Percentiles rank a stretch among this genome's conserved stretches.
These are phyloP conservation scores for Sugiyamaella xylanicola DNA, from an alignment of 1,139 yeast species.

Conservation along the genomic window DNA sequence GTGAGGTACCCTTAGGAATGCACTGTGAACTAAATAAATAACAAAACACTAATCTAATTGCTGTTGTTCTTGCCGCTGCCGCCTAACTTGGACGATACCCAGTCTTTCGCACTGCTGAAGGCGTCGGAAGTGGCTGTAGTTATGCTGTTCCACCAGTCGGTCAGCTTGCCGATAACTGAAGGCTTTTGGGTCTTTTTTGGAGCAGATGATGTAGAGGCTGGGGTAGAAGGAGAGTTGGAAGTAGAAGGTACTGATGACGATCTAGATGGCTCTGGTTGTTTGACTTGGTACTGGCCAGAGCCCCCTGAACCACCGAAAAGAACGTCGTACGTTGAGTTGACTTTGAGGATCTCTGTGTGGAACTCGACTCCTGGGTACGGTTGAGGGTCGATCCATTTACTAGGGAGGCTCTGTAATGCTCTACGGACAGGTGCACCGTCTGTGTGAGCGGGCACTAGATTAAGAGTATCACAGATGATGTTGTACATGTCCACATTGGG, in stretches of 20 bases:
- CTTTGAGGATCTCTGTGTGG: conserved; percentile 37
- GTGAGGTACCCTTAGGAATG: too few relatives aligned
- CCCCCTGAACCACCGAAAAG: conserved; percentile 27
- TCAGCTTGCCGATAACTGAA: conserved; percentile 5
- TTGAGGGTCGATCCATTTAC: conserved; percentile 56
- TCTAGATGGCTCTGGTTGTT: conserved; percentile 1
- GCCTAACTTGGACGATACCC: conserved; percentile 21
- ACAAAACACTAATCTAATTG: conserved; percentile 5
- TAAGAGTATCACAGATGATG: conserved; percentile 68
- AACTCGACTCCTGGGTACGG: conserved; percentile 63
- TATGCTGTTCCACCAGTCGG: conserved; percentile 20
- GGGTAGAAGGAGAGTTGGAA: background rate
- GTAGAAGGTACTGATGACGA: background rate
- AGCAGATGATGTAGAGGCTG: conserved; percentile 5
- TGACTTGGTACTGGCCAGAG: background rate
- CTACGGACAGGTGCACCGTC: conserved; percentile 53
- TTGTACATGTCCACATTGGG: conserved; percentile 73
- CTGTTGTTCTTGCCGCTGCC: background rate
- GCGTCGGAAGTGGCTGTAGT: conserved; percentile 20
- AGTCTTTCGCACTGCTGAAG: conserved; percentile 21
- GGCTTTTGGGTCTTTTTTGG: background rate
- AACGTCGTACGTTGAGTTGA: conserved; percentile 41
- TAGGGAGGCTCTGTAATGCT: conserved; percentile 43
- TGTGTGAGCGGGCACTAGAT: conserved; percentile 57
- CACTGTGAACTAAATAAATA: conserved; percentile 21